Evolutionary conservation across 805 yeast genomes (phyloP), one percentile per base, ranked within the genome.

Genomic region (Yarrowia osloensis): DNA sequence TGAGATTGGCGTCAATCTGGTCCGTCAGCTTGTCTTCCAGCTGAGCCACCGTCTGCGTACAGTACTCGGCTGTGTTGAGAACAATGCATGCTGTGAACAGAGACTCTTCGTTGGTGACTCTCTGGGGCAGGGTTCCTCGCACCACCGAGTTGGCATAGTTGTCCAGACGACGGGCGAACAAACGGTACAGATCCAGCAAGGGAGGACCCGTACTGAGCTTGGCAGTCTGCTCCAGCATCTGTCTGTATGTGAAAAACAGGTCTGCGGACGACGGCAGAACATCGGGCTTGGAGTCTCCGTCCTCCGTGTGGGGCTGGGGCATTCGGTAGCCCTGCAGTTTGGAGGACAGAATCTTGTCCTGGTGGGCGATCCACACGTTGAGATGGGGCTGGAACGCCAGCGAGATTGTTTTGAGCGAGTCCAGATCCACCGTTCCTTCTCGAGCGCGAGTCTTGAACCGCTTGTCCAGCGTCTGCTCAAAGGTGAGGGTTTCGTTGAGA

Each of bases 251-350:
- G 72, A 91, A 84, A 76, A 95, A 93, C 37, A 95, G 77, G 71
- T 94, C 98, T 0, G 96, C 91, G 12, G 97, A 89, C 0, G 97
- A 90, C 42, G 88, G 90, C 9, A 95, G 81, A 17, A 95, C 93
- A 5, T 66, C 68, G 11, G 52, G 85, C 5, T 88, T 84, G 11
- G 84, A 80, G 44, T 82, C 83, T 77, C 67, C 62, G 19, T 70
- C 81, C 65, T 76, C 69, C 26, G 46, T 40, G 68, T 88, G 76
- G 26, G 66, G 67, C 12, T 71, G 70, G 7, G 73, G 73, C 28
- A 71, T 68, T 74, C 86, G 78, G 73, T 88, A 91, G 65, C 87
- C 89, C 44, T 84, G 74, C 67, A 93, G 80, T 71, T 88, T 90
- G 8, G 82, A 79, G 46, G 84, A 82, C 71, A 94, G 81, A 35